Evolutionary conservation across 208 protist species (phyloP).

Genomic region (Trypanosomatidae sp.): DNA sequence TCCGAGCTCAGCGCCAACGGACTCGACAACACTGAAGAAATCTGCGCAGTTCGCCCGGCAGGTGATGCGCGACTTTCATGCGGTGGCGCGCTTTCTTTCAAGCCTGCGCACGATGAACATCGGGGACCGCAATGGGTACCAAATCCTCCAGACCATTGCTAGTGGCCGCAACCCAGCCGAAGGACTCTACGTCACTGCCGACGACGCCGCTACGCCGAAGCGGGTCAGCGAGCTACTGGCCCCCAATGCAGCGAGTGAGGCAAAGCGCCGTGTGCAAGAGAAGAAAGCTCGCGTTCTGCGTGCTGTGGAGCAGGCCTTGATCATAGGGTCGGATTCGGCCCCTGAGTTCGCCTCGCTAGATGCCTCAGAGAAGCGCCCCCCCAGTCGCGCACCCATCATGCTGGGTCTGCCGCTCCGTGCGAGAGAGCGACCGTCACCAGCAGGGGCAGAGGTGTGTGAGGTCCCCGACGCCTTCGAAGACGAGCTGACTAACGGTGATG

Average conservation of each 20-base stretch:
- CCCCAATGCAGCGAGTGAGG: slow-evolving; percentile 8
- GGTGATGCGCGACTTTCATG: slow-evolving; percentile 65
- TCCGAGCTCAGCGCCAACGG: neutral
- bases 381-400: neutral
- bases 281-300: slow-evolving; percentile 58
- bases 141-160: slow-evolving; percentile 45
- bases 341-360: neutral
- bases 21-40: slow-evolving; percentile 22
- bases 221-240: slow-evolving; percentile 7
- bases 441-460: slow-evolving; percentile 8
- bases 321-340: neutral
- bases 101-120: slow-evolving; percentile 78
- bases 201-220: slow-evolving; percentile 21
- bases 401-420: slow-evolving; percentile 16
- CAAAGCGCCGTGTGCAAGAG: slow-evolving; percentile 30
- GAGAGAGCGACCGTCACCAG: neutral
- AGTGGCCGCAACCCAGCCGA: slow-evolving; percentile 33
- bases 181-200: slow-evolving; percentile 28
- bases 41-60: slow-evolving; percentile 55
- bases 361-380: neutral
- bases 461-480: slow-evolving; percentile 25
- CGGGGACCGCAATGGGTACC: slow-evolving; percentile 43
- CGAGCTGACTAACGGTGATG: slow-evolving; percentile 15
- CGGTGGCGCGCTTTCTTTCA: slow-evolving; percentile 59
- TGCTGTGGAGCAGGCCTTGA: slow-evolving; percentile 55